Base-by-base conservation (phyloP, 148 eudicot species). In the Cornus florida region DNA sequence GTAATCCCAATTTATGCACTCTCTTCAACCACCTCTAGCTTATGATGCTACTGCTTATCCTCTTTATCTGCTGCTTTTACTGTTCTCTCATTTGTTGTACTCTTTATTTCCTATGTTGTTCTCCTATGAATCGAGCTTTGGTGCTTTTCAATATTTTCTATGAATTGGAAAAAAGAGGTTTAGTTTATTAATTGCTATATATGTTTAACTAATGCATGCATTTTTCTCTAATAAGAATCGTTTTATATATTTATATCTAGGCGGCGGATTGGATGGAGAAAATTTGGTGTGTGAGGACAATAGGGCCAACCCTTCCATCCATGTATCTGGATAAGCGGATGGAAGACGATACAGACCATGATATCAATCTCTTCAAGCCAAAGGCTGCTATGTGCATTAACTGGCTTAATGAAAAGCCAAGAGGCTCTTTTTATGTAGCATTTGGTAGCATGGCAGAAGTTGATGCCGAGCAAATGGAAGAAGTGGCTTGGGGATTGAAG, bases 271-370 rank as follows among this genome's bases (percentile, higher is more conserved):
- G 84, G 79, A 88, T 90, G 93, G 0, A 78, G 12, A 81, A 80
- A 67, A 66, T 76, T 3, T 82, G 90, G 82, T 79, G 79, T 69
- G 70, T 88, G 57, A 78, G 74, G 22, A 71, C 91, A 23, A 79
- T 92, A 33, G 95, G 95, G 59, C 93, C 95, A 75, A 87, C 90
- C 53, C 43, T 88, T 3, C 93, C 93, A 67, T 92, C 95, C 17
- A 48, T 78, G 33, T 90, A 92, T 78, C 50, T 88, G 6, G 92
- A 88, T 84, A 84, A 86, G 22, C 70, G 88, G 33, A 69, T 90
- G 5, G 78, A 82, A 75, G 80, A 90, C 53, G 95, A 90, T 84
- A 78, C 2, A 73, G 89, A 84, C 70, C 90, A 92, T 69, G 86
- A 75, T n/a, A 73, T 88, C 79, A 86, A 86, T 22, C 86, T 89